Evolutionary conservation across 257 asterid genomes (phyloP), one percentile per base, ranked within the genome.

Genomic region (Orobanche coerulescens): DNA sequence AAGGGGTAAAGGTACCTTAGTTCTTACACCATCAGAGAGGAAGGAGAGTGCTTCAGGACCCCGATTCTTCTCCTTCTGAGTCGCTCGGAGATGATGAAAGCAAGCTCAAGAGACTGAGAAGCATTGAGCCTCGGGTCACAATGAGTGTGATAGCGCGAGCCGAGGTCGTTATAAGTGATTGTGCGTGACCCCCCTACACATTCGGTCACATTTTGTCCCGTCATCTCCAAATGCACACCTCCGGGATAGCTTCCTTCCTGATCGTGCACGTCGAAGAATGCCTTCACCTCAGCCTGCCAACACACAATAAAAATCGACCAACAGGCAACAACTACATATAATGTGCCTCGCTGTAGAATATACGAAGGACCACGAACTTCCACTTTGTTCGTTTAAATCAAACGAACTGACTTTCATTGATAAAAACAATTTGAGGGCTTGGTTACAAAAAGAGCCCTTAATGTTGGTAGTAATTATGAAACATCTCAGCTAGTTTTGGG

Each of bases 191-290:
- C 90, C 53, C 90, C 90, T 4, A 80, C 78, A 10, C 90, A 83
- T 55, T 83, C 90, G 0, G 87, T 83, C 24, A 83, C 90, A 18
- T 83, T 83, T 71, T 83, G 90, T 11, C 90, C 90, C 1, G 90
- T 83, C 90, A 83, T 83, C 75, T 83, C 90, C 66, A 83, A 67
- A 74, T 83, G 90, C 44, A 83, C 84, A 0, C 90, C 90, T 49
- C 90, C 87, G 0, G 90, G 87, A 40, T 71, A 73, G 76, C 90
- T 83, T 43, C 90, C 90, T 78, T 83, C 90, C 80, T 80, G 83
- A 67, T 83, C 90, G 49, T 83, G 86, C 30, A 83, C 84, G 65
- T 80, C 90, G 62, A 83, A 83, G 81, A 83, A 83, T 30, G 90
- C 86, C 67, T 68, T 78, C 67, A 83, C 71, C 71, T 83, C 86